Conservation (phyloP, 345 rosid genomes). For the Lenwebbia sp. region DNA sequence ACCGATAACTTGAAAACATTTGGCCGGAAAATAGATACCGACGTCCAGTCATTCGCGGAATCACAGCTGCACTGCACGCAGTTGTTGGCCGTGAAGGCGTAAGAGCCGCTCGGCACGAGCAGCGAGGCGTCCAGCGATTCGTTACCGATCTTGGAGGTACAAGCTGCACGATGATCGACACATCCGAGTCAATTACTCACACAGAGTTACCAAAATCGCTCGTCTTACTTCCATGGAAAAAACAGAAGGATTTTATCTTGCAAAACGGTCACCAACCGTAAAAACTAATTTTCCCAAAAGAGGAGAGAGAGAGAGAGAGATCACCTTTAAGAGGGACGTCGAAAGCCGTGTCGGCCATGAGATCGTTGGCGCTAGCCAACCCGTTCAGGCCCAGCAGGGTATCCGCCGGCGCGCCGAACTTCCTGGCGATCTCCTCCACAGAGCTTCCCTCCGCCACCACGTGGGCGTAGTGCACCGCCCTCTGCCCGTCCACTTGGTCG, state of each 20-base stretch:
- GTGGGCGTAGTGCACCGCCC: slow-evolving; percentile 49
- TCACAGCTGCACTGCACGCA: slow-evolving; percentile 61
- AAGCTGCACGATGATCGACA: slow-evolving; percentile 29
- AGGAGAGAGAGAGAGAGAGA: neutral
- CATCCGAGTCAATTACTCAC: neutral
- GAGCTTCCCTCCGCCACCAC: slow-evolving; percentile 32
- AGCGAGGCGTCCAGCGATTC: slow-evolving; percentile 38
- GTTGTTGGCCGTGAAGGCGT: slow-evolving; percentile 41
- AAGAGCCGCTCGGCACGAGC: slow-evolving; percentile 42
- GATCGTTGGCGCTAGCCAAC: slow-evolving; percentile 13
- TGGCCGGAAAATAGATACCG: slow-evolving; percentile 9
- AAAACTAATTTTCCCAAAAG: neutral
- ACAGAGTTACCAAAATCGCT: neutral
- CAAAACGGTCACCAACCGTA: neutral
- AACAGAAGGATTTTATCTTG: neutral
- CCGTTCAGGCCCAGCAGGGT: slow-evolving; percentile 31
- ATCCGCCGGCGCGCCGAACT: slow-evolving; percentile 24
- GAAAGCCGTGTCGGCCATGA: slow-evolving; percentile 25
- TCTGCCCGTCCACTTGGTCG: slow-evolving; percentile 25
- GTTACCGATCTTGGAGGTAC: slow-evolving; percentile 38
- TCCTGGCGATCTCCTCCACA: slow-evolving; percentile 26
- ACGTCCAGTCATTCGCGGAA: slow-evolving; percentile 58
- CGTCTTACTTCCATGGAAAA: neutral
- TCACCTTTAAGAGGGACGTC: slow-evolving; percentile 57
- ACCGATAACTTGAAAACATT: neutral